Evolutionary conservation across 1,284 basidiomycete species (phyloP), one percentile per base, ranked within the genome.

Genomic region (Wallemia hederae): DNA sequence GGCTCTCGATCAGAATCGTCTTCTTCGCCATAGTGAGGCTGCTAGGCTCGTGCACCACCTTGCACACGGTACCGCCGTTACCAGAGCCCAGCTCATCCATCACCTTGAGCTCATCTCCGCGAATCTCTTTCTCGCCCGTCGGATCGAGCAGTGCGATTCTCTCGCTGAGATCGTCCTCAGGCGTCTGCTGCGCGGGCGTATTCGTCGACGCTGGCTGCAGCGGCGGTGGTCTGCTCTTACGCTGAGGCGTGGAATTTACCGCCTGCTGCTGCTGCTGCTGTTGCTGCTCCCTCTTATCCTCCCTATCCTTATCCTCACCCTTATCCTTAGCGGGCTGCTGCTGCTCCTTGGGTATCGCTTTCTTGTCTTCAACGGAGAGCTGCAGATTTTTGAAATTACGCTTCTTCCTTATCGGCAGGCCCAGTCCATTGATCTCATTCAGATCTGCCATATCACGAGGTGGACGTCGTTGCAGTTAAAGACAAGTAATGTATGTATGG

Each of bases 61-160:
- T 88, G 70, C 85, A 86, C 61, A 98, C 94, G 60, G 90, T 96
- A 49, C 94, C 92, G 0, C 92, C 90, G 68, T 97, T 97, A n/a
- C 92, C 92, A 64, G 89, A 83, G 0, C 92, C 92, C 1, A 98
- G 77, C 70, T 98, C 92, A 27, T 78, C 76, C 28, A 97, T 70
- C 63, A 88, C 81, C 70, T 49, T 81, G 66, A 91, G 73, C 70
- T 91, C 87, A 67, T 84, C 83, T 65, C 82, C 81, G 65, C 79
- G 78, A 63, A 91, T 73, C 67, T 87, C 81, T 62, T 77, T 78
- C 67, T 82, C 14, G 5, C 39, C 39, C 5, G 39, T 49, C 19
- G 39, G 39, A 49, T 49, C 39, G 14, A 49, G n/a, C 11, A 49
- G 19, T 5, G 39, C 39, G 11, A 49, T 49, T 22, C 39, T 49